A percentile compares a stretch with the other conserved stretches of the same genome.
These are phyloP conservation scores for Akanthomyces muscarius DNA, from an alignment of 2,329 filamentous ascomycete species.

Conservation along the genomic window DNA sequence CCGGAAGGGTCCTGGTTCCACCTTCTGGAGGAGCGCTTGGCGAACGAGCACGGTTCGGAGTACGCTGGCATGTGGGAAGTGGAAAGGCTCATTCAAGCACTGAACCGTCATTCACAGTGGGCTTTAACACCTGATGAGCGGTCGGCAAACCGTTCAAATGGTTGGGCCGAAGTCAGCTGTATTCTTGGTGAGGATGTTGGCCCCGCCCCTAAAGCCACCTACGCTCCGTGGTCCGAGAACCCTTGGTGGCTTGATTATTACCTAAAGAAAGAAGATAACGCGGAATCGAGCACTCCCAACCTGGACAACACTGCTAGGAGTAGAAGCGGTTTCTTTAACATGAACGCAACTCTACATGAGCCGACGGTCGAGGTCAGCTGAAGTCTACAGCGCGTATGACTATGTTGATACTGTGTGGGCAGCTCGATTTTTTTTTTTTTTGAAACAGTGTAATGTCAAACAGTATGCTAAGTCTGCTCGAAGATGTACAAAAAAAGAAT, in stretches of 20 bases:
- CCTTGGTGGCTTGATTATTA: neutral
- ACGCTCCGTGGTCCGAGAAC: neutral
- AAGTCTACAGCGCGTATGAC: no score
- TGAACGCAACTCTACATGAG: no score
- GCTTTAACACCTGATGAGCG: constrained; percentile 10
- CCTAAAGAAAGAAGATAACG: no score
- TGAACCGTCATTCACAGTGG: neutral
- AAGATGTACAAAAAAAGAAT: no score
- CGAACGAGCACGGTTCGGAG: neutral
- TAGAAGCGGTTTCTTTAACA: no score
- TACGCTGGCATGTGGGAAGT: constrained; percentile 8
- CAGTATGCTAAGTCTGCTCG: no score
- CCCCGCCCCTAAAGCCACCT: neutral
- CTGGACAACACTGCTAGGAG: no score
- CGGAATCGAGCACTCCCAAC: no score
- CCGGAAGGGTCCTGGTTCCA: constrained; percentile 6
- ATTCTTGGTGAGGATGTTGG: constrained; percentile 9
- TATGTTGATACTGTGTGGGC: no score
- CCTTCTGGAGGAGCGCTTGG: constrained; percentile 12
- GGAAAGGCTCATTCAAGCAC: constrained; percentile 5
- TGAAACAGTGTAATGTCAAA: no score
- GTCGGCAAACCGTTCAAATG: neutral
- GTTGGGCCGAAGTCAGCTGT: neutral
- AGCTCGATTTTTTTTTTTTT: no score
- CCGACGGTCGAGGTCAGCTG: no score